Base-by-base conservation (phyloP, 2,329 filamentous ascomycete genomes). In the Zarea fungicola region DNA sequence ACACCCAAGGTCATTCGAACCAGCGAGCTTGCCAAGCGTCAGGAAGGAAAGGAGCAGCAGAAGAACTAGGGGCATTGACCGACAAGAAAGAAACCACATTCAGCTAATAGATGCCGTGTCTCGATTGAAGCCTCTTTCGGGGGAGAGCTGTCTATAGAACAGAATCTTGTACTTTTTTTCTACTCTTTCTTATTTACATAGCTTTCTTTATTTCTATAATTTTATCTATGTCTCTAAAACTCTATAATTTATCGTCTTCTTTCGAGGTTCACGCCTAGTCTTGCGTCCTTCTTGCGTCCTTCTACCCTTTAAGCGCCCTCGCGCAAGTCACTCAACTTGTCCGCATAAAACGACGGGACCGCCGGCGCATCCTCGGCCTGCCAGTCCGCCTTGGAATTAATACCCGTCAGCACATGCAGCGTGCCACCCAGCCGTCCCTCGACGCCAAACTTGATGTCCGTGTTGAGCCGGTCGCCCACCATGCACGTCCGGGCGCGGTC, bases 371-470 rank as follows among this genome's bases (percentile, higher is more conserved):
- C 81, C 48, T 82, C 75, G 18, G 80, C 83, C 58, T 90, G 76
- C 73, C 91, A 89, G 51, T 96, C 87, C 48, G 86, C 85, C 68
- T 92, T 89, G 68, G 86, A 86, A 60, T 80, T 84, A 14, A 99
- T 92, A 14, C 93, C 93, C 1, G 91, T 96, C 65, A 96, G 72
- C 5, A 99, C 93, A 32, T 86, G 89, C 57, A 99, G 69, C 0
- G 93, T 97, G 1, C 93, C 93, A 16, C 93, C 93, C 23, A 99
- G 76, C 55, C 86, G 85, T 0, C 92, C 92, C 63, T 97, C 85
- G 54, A 96, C 79, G 4, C 93, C 93, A 65, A 99, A 99, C 65
- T 87, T 84, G 64, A 99, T 97, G 68, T 99, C 93, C 0, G 93
- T 99, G 65, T 97, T 88, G 55, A 96, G 73, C 25, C 93, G 78